These are phyloP conservation scores for Fusarium humuli DNA, from an alignment of 2,329 filamentous ascomycete species.

Conservation along the genomic window DNA sequence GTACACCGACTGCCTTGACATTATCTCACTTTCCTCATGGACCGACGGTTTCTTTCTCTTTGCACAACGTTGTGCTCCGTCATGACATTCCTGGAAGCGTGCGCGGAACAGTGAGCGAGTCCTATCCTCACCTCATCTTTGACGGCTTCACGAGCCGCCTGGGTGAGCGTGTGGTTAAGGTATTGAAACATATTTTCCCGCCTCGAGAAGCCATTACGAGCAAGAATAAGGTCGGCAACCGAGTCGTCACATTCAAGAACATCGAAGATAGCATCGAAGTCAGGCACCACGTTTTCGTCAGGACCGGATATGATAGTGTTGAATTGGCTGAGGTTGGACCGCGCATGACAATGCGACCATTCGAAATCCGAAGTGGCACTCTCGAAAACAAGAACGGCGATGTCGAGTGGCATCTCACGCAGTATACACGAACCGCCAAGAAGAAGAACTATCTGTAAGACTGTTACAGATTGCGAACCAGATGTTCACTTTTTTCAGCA, in stretches of 20 bases:
- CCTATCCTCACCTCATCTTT: constrained; percentile 94
- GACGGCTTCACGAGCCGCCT: constrained; percentile 89
- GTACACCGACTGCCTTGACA: constrained; percentile 89
- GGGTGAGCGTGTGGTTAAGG: constrained; percentile 85
- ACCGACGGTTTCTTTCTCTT: constrained; percentile 80
- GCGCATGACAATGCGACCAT: constrained; percentile 95
- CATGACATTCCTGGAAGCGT: constrained; percentile 92
- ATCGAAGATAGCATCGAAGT: constrained; percentile 95
- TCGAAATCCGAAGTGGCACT: constrained; percentile 91
- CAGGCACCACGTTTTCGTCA: constrained; percentile 84
- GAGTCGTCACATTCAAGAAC: constrained; percentile 94
- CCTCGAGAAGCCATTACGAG: constrained; percentile 80
- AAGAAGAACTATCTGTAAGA: constrained; percentile 94
- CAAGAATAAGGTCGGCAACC: constrained; percentile 81
- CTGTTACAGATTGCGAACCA: neutral
- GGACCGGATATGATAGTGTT: constrained; percentile 89
- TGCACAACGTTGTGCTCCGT: constrained; percentile 92
- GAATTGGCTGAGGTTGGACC: constrained; percentile 92
- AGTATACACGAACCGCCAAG: constrained; percentile 91
- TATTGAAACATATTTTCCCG: constrained; percentile 94
- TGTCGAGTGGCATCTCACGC: constrained; percentile 94
- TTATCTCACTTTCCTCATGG: constrained; percentile 90
- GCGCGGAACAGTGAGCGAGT: constrained; percentile 89
- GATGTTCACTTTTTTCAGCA: neutral
- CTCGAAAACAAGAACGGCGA: constrained; percentile 95